These are phyloP conservation scores for Gnomoniopsis smithogilvyi DNA, from an alignment of 2,329 filamentous ascomycete species.

Conservation along the genomic window DNA sequence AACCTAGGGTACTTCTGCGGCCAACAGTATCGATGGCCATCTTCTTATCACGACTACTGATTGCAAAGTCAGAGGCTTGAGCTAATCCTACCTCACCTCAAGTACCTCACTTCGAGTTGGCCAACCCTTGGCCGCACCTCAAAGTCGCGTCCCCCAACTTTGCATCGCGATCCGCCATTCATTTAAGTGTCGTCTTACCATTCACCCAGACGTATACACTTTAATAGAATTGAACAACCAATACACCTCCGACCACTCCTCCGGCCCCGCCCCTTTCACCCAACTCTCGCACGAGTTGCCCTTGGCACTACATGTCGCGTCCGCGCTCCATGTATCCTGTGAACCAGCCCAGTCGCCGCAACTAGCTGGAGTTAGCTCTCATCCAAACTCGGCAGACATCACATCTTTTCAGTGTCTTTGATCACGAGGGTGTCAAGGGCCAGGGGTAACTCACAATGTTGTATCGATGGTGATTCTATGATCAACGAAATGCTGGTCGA, in stretches of 20 bases:
- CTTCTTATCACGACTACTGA: too few relatives aligned
- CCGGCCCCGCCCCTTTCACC: constrained; percentile 51
- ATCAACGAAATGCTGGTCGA: constrained; percentile 64
- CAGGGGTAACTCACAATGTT: background rate
- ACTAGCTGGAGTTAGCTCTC: constrained; percentile 64
- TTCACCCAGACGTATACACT: constrained; percentile 2
- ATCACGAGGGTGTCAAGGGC: too few relatives aligned
- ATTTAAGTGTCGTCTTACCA: background rate
- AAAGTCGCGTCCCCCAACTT: background rate
- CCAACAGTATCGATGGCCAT: too few relatives aligned
- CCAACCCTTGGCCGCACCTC: too few relatives aligned
- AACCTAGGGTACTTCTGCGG: too few relatives aligned
- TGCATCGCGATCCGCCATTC: too few relatives aligned
- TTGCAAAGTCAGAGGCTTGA: too few relatives aligned
- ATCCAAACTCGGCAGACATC: too few relatives aligned
- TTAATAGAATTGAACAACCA: constrained; percentile 19
- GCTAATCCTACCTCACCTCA: too few relatives aligned
- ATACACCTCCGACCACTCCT: constrained; percentile 14
- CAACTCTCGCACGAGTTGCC: constrained; percentile 67
- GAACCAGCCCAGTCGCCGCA: constrained; percentile 84
- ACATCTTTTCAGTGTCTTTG: too few relatives aligned
- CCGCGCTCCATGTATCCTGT: constrained; percentile 51
- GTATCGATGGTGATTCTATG: constrained; percentile 67
- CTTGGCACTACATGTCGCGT: constrained; percentile 55
- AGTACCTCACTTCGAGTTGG: too few relatives aligned